Base-by-base conservation (phyloP, 768 basidiomycete genomes). In the Leccinellum luteum region DNA sequence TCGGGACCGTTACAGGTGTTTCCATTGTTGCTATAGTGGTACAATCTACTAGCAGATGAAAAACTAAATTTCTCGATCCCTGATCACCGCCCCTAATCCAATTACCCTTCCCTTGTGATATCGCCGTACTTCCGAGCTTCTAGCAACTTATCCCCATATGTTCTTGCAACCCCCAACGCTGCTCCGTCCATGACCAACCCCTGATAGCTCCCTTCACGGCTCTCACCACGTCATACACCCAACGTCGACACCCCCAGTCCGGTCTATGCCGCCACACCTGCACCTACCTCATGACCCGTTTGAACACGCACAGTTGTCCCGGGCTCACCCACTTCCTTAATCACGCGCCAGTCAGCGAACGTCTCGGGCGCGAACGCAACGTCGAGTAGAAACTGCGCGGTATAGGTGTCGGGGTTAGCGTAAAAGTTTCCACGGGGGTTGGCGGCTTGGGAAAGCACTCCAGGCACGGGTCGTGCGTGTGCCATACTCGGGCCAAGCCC, bases 41-140 rank as follows among this genome's bases (percentile, higher is more conserved):
- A 15, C 21, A 4, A 14, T 38, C 31, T 44, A 23, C 31, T 44
- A 23, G 10, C 3, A 10, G 32, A 38, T 19, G 48, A 45, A 43
- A 41, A 34, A 34, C 35, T 8, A 9, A 27, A 14, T 28, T 35
- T 45, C 14, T 27, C 27, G 13, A 43, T 56, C 53, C 52, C 48
- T 34, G 55, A 53, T 55, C 56, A 31, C 56, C 55, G 57, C 12
- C 14, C 27, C 56, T 13, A 17, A 43, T 34, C 8, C 31, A 50
- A n/a, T 13, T 12, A 3, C 48, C n/a, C 12, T 31, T 19, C 28
- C 17, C 5, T 7, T 59, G 56, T 68, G 21, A 72, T 66, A 31
- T 73, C 67, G 14, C 65, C 65, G 12, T 53, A 60, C 54, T 72
- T 68, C 70, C 70, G 73, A 54, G 66, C 68, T 2, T 72, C 70